Evolutionary conservation across 1,139 yeast species (phyloP).

Genomic region (Ogataea hybrid): DNA sequence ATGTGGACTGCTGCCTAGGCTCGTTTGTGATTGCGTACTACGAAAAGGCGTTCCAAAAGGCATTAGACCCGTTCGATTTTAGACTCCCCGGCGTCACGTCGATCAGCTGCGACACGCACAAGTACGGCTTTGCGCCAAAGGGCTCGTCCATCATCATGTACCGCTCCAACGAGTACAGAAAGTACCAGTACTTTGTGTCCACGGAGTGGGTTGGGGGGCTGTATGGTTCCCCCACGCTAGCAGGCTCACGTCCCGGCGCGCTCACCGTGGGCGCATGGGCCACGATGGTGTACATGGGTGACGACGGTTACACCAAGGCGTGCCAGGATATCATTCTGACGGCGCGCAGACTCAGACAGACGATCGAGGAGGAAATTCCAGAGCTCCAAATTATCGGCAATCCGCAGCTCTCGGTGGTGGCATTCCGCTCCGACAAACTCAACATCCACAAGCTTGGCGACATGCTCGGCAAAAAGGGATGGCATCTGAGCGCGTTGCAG

Average conservation of each 20-base stretch:
- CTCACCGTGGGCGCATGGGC: slow-evolving; percentile 98
- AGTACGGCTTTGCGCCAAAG: slow-evolving; percentile 97
- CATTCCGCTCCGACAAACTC: slow-evolving; percentile 60
- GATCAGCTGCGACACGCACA: slow-evolving; percentile 95
- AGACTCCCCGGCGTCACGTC: slow-evolving; percentile 94
- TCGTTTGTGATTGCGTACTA: slow-evolving; percentile 85
- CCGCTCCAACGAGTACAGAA: slow-evolving; percentile 61
- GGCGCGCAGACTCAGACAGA: slow-evolving; percentile 54
- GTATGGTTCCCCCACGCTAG: slow-evolving; percentile 94
- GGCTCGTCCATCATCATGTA: slow-evolving; percentile 95
- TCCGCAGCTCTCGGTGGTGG: slow-evolving; percentile 77
- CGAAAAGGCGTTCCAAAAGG: slow-evolving; percentile 54
- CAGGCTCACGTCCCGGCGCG: slow-evolving; percentile 98
- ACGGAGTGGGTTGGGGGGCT: slow-evolving; percentile 94
- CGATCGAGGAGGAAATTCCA: slow-evolving; percentile 46
- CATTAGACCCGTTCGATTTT: slow-evolving; percentile 75
- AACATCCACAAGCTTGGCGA: slow-evolving; percentile 81
- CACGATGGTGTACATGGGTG: slow-evolving; percentile 76
- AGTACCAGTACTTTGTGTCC: slow-evolving; percentile 79
- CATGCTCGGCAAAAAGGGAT: slow-evolving; percentile 61
- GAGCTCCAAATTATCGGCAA: slow-evolving; percentile 74
- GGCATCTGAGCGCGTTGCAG: slow-evolving; percentile 90
- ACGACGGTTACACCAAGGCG: slow-evolving; percentile 67
- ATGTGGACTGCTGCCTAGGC: slow-evolving; percentile 95
- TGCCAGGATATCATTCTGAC: slow-evolving; percentile 68